A percentile compares a stretch with the other conserved stretches of the same genome.
phyloP scores from a whole-genome alignment of 768 basidiomycete genomes.

The Trametes cinnabarina region DNA sequence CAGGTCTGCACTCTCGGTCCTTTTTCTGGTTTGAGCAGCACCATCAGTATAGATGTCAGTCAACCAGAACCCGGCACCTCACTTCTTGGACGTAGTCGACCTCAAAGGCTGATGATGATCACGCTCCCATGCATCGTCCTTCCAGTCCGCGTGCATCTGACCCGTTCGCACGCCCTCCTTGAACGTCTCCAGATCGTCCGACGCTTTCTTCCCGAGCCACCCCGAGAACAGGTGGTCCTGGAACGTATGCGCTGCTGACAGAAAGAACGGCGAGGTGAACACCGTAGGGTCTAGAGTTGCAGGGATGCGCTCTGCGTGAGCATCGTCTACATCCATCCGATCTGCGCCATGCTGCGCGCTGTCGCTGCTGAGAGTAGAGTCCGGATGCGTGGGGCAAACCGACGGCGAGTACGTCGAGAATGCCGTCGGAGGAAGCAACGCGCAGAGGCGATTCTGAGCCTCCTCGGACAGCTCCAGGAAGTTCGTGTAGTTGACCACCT shows the following conservation, averaged over 20 bases:
- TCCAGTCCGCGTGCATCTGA: conserved; percentile 55
- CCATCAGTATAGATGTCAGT: no score
- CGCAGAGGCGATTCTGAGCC: conserved; percentile 24
- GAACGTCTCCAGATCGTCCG: conserved; percentile 42
- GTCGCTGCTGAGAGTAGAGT: neutral
- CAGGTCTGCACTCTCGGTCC: conserved; percentile 34
- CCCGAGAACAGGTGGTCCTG: conserved; percentile 58
- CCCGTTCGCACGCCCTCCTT: conserved; percentile 44
- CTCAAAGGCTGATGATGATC: no score
- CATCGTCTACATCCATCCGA: conserved; percentile 15
- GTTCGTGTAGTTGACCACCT: conserved; percentile 24
- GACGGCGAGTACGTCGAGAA: conserved; percentile 23
- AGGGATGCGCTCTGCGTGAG: neutral
- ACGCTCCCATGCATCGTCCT: conserved; percentile 59
- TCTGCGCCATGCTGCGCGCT: neutral
- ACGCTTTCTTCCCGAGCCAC: conserved; percentile 47
- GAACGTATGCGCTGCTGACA: conserved; percentile 54
- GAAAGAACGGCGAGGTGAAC: conserved; percentile 53
- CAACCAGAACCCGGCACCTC: no score
- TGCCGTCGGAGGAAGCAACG: conserved; percentile 30
- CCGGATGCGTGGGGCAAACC: conserved; percentile 28
- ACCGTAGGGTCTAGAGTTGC: conserved; percentile 36
- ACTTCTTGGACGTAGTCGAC: neutral
- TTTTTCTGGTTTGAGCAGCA: conserved; percentile 1
- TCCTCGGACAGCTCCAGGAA: conserved; percentile 29